Base-by-base conservation (phyloP, 2,329 filamentous ascomycete species). In the Scortechinia acanthostroma region DNA sequence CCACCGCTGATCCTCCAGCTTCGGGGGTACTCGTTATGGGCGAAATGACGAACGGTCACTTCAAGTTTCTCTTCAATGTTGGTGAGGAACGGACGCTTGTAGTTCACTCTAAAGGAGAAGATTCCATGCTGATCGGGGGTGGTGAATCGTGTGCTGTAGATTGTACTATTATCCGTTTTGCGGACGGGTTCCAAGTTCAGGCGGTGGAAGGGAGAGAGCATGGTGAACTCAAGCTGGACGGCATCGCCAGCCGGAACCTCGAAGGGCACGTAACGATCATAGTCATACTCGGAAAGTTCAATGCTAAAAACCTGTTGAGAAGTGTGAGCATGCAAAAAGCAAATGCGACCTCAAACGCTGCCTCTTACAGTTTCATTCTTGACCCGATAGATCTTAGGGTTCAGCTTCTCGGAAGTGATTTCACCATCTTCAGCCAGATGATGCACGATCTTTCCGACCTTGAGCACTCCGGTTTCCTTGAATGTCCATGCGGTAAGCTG, bases 161-260 rank as follows among this genome's bases (percentile, higher is more conserved):
- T 68, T 42, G 80, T 81, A 49, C 73, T 72, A 57, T 80, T 80
- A 44, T 68, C 58, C 3, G 77, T 82, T 40, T 64, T 65, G 17
- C 60, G 59, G 13, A 66, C 58, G 14, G 77, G 72, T 3, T 66
- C 53, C 21, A 88, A 74, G 47, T 74, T 70, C 37, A 88, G 69
- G 45, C 84, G 81, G 64, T 88, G 81, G 73, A 86, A 88, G 22
- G 84, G 84, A 2, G 83, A 87, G 42, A 88, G 77, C 84, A 88
- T 88, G 62, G 74, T 83, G 67, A 87, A 87, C 59, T 88, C 84
- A 47, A 88, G 77, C 58, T 88, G 84, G 22, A 88, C 53, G 30
- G 65, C 67, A 56, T 88, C 84, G 44, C 63, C 66, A 3, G 66
- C 49, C 16, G 78, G 71, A 35, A 76, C 68, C 42, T 64, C 65